phyloP scores from a whole-genome alignment of 2,329 filamentous ascomycete genomes.

The Neonectria magnoliae region DNA sequence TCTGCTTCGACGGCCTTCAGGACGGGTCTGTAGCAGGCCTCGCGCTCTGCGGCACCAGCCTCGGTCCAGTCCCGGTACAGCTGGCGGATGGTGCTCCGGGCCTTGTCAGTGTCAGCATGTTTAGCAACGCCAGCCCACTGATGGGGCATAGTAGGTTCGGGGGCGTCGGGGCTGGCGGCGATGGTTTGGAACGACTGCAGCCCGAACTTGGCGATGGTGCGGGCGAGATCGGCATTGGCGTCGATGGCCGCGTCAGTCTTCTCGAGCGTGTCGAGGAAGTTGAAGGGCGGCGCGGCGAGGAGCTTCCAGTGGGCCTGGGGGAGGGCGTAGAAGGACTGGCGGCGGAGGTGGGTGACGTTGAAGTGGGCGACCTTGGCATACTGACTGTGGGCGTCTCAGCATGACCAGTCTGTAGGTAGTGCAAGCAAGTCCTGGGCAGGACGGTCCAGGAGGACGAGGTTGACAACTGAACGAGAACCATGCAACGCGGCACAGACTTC shows the following conservation, averaged over 20 bases:
- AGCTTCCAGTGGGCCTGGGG: constrained; percentile 85
- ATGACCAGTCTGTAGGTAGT: constrained; percentile 14
- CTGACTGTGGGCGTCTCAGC: constrained; percentile 64
- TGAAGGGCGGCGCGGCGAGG: constrained; percentile 83
- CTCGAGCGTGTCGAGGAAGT: constrained; percentile 80
- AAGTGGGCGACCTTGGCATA: constrained; percentile 88
- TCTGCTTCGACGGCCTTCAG: constrained; percentile 70
- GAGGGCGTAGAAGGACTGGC: constrained; percentile 92
- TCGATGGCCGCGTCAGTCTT: constrained; percentile 90
- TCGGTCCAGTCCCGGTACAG: constrained; percentile 95
- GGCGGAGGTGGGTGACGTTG: constrained; percentile 89
- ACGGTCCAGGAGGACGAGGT: background rate
- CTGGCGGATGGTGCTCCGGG: constrained; percentile 89
- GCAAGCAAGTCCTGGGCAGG: background rate
- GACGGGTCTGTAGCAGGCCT: constrained; percentile 81
- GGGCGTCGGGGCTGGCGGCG: constrained; percentile 47
- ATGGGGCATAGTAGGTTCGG: constrained; percentile 60
- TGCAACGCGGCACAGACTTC: background rate
- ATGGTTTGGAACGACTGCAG: constrained; percentile 73
- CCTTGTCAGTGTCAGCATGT: constrained; percentile 84
- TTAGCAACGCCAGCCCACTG: constrained; percentile 79
- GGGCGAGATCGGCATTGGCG: constrained; percentile 83
- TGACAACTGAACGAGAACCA: constrained; percentile 4
- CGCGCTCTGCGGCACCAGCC: constrained; percentile 78
- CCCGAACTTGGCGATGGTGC: constrained; percentile 77